Evolutionary conservation across 106 monocot species (phyloP), one percentile per base, ranked within the genome.

Genomic region (Acanthochlamys bracteata): DNA sequence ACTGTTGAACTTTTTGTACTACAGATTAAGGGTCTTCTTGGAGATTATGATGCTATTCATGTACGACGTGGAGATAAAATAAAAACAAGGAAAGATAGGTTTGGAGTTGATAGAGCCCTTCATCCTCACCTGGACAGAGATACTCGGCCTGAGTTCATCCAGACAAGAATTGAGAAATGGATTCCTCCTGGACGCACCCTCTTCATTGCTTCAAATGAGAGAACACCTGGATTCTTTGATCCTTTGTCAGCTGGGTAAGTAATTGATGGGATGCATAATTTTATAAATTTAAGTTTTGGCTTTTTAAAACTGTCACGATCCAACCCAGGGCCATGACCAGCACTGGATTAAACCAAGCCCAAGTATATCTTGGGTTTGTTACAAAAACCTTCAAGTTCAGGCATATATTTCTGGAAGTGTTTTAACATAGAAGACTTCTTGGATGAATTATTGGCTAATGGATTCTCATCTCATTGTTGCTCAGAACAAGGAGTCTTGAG

Each of bases 1-100:
- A n/a, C n/a, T n/a, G n/a, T 13, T 43, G 43, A 43, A 43, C 13
- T 43, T 43, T 43, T 43, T 43, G 43, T 11, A 23, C 41, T 69
- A 45, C 67, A 92, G 92, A 96, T 96, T 45, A 96, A 74, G 78
- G 69, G 23, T 7, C 63, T 76, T 14, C 82, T 96, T 74, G 90
- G 90, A 41, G 95, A 90, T 62, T 96, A 96, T 78, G 95, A 96
- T 80, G 90, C 90, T 57, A 88, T 88, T 72, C 95, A 96, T 76
- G 95, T 96, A 17, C 80, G 95, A 20, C 82, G 95, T 69, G 95
- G 95, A 43, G 95, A 96, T 64, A 84, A 78, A 63, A 72, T 96
- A 22, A 96, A 96, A 68, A 91, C 69, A 20, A 87, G 90, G 59
- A 96, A 87, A 76, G 90, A 96, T 55, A 64, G 79, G 72, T 85